A percentile compares a stretch with the other conserved stretches of the same genome.
phyloP scores from a whole-genome alignment of 208 protist genomes.

The Leishmania guyanensis region DNA sequence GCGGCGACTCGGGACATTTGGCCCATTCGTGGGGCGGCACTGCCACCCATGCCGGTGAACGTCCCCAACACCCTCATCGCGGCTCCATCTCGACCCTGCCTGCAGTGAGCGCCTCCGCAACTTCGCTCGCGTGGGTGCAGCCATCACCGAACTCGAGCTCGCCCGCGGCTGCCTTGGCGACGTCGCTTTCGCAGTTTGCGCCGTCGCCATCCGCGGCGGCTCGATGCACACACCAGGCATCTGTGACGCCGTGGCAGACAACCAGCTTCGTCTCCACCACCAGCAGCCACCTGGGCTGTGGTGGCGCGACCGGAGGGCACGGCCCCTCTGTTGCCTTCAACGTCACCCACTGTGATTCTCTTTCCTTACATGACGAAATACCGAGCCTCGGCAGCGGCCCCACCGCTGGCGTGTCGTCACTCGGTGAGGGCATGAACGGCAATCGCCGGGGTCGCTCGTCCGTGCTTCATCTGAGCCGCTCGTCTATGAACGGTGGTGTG shows the following conservation, averaged over 20 bases:
- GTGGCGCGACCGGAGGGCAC: not conserved
- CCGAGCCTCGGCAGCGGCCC: conserved; percentile 28
- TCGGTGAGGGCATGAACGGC: conserved; percentile 6
- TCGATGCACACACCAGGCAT: not conserved
- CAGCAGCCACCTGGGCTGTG: conserved; percentile 19
- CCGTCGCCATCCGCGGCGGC: not conserved
- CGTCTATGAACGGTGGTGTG: conserved; percentile 30
- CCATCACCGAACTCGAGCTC: not conserved
- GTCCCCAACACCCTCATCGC: not conserved
- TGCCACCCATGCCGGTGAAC: not conserved
- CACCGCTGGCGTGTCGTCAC: conserved; percentile 15
- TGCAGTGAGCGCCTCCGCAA: not conserved
- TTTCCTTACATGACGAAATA: conserved; percentile 20
- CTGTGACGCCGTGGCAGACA: conserved; percentile 3
- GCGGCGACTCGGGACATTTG: not conserved
- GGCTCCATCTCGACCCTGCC: not conserved
- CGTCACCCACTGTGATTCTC: conserved; percentile 6
- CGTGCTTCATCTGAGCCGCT: conserved; percentile 36
- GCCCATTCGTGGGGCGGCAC: conserved; percentile 2
- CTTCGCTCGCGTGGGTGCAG: not conserved
- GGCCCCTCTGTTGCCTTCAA: not conserved
- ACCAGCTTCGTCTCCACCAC: conserved; percentile 25
- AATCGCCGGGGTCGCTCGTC: conserved; percentile 15
- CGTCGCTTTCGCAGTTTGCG: conserved; percentile 7
- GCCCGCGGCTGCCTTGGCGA: not conserved